phyloP scores from a whole-genome alignment of 257 asterid genomes.

The Solanum chilense region DNA sequence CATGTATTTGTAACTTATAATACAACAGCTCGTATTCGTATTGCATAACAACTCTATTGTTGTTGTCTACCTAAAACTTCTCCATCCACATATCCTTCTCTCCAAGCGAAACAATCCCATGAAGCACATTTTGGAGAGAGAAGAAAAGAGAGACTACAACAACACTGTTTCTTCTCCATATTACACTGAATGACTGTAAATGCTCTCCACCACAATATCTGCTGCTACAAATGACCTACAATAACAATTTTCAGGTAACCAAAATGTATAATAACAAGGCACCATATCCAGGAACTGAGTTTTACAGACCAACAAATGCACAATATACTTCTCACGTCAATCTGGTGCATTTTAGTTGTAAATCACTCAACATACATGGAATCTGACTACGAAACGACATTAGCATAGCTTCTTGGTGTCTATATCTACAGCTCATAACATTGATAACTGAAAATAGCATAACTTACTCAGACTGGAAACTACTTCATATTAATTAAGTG shows the following conservation, averaged over 20 bases:
- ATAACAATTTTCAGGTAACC: background rate
- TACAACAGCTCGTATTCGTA: background rate
- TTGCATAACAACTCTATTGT: background rate
- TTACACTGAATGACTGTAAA: background rate
- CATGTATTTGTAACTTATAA: background rate
- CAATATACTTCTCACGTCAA: background rate
- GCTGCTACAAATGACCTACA: background rate
- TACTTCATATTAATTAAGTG: background rate
- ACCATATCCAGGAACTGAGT: background rate
- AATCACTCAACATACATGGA: background rate
- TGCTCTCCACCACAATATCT: background rate
- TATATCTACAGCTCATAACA: background rate
- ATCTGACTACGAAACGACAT: background rate
- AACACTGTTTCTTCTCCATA: background rate
- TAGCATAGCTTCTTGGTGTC: background rate
- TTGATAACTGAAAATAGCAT: background rate
- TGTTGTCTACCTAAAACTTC: background rate
- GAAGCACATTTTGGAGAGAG: background rate
- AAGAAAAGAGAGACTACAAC: background rate
- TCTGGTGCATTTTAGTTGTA: background rate
- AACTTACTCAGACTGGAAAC: background rate
- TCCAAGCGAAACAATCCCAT: background rate
- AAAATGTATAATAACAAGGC: background rate
- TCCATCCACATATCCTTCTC: background rate
- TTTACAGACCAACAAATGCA: background rate